phyloP scores from a whole-genome alignment of 1,284 basidiomycete genomes.

The Lentinula novae-zelandiae region DNA sequence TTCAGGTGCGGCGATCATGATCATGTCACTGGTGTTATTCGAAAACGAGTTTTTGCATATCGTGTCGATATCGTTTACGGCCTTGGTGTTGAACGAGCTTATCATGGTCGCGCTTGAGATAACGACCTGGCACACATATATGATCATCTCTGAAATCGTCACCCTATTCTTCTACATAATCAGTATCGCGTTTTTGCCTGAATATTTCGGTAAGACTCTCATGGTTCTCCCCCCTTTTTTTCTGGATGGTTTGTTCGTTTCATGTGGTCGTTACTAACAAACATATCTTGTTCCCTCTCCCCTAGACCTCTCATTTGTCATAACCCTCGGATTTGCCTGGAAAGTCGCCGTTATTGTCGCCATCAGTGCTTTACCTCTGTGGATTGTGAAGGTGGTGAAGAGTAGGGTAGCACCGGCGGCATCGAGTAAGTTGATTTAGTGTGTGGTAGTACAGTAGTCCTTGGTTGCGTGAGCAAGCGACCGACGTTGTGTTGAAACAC shows the following conservation, averaged over 20 bases:
- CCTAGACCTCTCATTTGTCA: constrained; percentile 88
- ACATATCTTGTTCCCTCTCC: background rate
- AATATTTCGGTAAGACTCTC: constrained; percentile 84
- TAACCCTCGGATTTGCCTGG: constrained; percentile 88
- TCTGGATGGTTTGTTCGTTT: background rate
- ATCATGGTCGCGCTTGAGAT: constrained; percentile 99
- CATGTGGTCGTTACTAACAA: no score
- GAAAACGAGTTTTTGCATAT: constrained; percentile 98
- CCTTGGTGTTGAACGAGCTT: constrained; percentile 93
- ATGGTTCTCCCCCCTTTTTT: background rate
- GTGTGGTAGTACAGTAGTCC: background rate
- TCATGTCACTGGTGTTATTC: constrained; percentile 93
- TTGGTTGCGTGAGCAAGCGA: no score
- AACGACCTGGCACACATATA: constrained; percentile 97
- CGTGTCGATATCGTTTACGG: constrained; percentile 97
- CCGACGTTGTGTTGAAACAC: no score
- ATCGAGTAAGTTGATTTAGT: constrained; percentile 85
- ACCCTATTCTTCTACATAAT: constrained; percentile 88
- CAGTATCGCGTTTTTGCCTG: constrained; percentile 92
- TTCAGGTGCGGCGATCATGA: constrained; percentile 95
- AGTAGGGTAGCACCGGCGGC: constrained; percentile 89
- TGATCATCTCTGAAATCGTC: constrained; percentile 90
- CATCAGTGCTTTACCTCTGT: constrained; percentile 89
- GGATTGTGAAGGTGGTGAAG: constrained; percentile 85
- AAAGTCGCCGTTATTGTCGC: constrained; percentile 95